Percentiles rank a stretch among this genome's conserved stretches.
Evolutionary conservation across 2,329 filamentous ascomycete genomes (phyloP).

Genomic region (Aspergillus glaucus): DNA sequence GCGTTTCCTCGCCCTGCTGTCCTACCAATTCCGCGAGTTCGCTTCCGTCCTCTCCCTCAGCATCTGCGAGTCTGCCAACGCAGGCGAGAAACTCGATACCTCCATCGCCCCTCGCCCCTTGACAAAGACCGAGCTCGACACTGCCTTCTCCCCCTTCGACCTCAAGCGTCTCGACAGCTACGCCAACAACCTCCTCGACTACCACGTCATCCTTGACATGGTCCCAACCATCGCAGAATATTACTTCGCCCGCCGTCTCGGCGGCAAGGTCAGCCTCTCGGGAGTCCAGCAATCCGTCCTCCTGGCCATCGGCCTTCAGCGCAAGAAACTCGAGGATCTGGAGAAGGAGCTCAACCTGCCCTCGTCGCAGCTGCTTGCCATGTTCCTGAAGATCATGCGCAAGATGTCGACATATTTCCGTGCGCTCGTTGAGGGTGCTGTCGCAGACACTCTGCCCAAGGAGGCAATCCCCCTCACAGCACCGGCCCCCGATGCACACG

Average conservation of each 20-base stretch:
- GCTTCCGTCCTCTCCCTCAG: constrained; percentile 70
- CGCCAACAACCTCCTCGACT: constrained; percentile 93
- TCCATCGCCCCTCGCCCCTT: constrained; percentile 51
- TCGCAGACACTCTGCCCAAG: constrained; percentile 59
- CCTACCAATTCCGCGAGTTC: constrained; percentile 87
- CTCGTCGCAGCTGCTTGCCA: constrained; percentile 76
- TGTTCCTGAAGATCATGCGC: constrained; percentile 94
- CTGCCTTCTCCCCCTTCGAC: constrained; percentile 79
- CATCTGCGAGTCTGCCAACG: constrained; percentile 77
- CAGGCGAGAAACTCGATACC: constrained; percentile 62
- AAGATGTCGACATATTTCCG: constrained; percentile 79
- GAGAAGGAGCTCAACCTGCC: constrained; percentile 71
- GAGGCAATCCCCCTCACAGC: constrained; percentile 36
- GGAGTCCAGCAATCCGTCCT: constrained; percentile 83
- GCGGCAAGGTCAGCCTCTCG: constrained; percentile 60
- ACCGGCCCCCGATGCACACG: constrained; percentile 53
- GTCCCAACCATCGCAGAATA: constrained; percentile 73
- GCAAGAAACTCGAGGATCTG: constrained; percentile 75
- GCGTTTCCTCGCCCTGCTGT: constrained; percentile 83
- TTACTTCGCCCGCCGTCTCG: constrained; percentile 77
- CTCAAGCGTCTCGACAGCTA: constrained; percentile 93
- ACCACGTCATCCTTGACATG: constrained; percentile 93
- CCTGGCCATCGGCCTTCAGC: constrained; percentile 83
- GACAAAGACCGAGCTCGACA: constrained; percentile 69
- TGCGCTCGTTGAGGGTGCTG: constrained; percentile 65